Percentiles rank a stretch among this genome's conserved stretches.
Evolutionary conservation across 179 eudicot species (phyloP).

Genomic region (Pouteria campechiana): DNA sequence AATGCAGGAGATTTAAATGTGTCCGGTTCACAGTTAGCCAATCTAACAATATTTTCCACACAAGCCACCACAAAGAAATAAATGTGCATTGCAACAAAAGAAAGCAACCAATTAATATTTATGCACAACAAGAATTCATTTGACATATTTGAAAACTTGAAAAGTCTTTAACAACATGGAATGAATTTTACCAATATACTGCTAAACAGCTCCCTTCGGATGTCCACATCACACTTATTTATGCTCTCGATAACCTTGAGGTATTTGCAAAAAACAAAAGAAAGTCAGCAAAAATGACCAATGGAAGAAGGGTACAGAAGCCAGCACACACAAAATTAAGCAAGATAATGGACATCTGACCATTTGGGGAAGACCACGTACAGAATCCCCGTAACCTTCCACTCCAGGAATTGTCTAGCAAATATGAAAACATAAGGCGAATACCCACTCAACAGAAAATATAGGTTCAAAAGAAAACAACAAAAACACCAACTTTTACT

Average conservation of each 20-base stretch:
- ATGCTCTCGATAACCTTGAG: conserved; percentile 96
- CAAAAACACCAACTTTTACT: too few species aligned
- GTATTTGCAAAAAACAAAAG: conserved; percentile 1
- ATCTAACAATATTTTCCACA: too few species aligned
- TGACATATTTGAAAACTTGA: background rate
- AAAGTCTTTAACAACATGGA: background rate
- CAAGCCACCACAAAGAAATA: too few species aligned
- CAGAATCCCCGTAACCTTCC: conserved; percentile 66
- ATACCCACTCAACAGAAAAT: too few species aligned
- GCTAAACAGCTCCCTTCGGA: conserved; percentile 86
- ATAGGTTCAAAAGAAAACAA: too few species aligned
- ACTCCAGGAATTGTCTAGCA: conserved; percentile 97
- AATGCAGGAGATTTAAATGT: too few species aligned
- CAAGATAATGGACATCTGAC: too few species aligned
- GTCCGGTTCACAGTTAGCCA: too few species aligned
- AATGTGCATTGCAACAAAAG: too few species aligned
- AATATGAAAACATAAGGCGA: too few species aligned
- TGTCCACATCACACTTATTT: conserved; percentile 93
- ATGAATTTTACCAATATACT: conserved; percentile 68
- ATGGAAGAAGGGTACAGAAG: conserved; percentile 1
- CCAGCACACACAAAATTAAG: conserved; percentile 2
- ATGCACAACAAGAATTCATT: background rate
- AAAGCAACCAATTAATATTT: too few species aligned
- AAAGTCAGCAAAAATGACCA: conserved; percentile 2
- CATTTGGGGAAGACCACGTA: conserved; percentile 90